Evolutionary conservation across 208 protist species (phyloP).

Genomic region (Phytomonas serpens): DNA sequence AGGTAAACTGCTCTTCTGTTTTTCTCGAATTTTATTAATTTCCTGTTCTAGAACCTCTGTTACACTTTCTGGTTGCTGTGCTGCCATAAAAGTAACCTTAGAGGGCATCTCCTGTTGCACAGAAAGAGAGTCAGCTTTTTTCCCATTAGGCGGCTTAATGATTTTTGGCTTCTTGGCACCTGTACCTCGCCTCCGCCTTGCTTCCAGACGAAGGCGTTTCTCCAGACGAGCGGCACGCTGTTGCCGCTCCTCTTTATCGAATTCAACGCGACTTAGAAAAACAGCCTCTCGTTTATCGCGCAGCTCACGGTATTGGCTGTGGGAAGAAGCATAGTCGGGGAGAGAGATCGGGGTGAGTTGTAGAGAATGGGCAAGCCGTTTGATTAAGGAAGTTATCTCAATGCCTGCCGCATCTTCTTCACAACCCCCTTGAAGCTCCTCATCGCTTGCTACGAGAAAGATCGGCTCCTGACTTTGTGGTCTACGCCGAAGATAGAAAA

Average conservation of each 20-base stretch:
- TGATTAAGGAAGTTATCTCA: slow-evolving; percentile 8
- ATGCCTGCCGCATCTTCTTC: neutral
- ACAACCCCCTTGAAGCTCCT: neutral
- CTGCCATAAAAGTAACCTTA: neutral
- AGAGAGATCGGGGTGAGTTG: slow-evolving; percentile 33
- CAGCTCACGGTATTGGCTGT: slow-evolving; percentile 21
- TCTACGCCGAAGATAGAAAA: slow-evolving; percentile 34
- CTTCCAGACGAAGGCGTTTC: neutral
- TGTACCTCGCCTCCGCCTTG: neutral
- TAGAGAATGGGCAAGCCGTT: slow-evolving; percentile 25
- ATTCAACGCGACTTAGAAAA: neutral
- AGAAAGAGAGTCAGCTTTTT: neutral
- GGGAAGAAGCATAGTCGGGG: slow-evolving; percentile 20
- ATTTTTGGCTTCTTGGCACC: neutral
- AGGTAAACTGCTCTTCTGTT: slow-evolving; percentile 1
- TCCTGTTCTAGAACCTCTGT: neutral
- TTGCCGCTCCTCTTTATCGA: neutral
- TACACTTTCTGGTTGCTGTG: neutral
- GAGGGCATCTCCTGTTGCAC: neutral
- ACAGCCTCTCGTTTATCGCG: neutral
- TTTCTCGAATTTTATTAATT: slow-evolving; percentile 1
- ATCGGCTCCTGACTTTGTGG: slow-evolving; percentile 28
- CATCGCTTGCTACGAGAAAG: slow-evolving; percentile 41
- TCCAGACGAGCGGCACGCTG: neutral
- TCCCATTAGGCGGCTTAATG: neutral